These are phyloP conservation scores for Linum tenue DNA, from an alignment of 345 rosid species.

Conservation along the genomic window DNA sequence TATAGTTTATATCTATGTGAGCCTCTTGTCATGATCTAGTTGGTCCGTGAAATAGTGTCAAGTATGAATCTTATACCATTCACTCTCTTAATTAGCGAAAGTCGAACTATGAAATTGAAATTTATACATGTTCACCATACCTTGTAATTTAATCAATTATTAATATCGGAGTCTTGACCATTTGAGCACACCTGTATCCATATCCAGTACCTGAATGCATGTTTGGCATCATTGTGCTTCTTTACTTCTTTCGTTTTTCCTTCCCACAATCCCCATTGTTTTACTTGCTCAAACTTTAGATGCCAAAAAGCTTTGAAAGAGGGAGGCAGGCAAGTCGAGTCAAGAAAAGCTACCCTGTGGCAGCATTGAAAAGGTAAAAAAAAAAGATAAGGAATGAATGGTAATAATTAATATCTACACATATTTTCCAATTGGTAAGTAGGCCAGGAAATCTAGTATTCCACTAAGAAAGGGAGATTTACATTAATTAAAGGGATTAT, in stretches of 20 bases:
- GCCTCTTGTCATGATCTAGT: neutral
- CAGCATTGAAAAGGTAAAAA: slow-evolving; percentile 11
- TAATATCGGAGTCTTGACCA: too few species aligned
- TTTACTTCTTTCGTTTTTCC: too few species aligned
- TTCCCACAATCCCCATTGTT: neutral
- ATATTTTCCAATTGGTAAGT: neutral
- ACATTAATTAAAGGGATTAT: neutral
- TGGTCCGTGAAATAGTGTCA: neutral
- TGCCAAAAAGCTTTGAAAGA: slow-evolving; percentile 15
- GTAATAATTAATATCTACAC: neutral
- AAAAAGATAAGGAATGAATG: neutral
- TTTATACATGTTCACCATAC: too few species aligned
- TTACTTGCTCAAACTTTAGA: slow-evolving; percentile 13
- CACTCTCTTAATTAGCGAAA: neutral
- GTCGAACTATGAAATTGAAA: neutral
- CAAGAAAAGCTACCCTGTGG: neutral
- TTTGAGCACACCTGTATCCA: too few species aligned
- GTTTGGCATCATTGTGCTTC: slow-evolving; percentile 10
- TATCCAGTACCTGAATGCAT: neutral
- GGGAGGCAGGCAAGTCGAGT: neutral
- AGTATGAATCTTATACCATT: too few species aligned
- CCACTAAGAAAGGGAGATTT: neutral
- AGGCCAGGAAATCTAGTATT: neutral
- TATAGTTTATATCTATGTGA: neutral
- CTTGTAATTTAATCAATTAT: too few species aligned